Conservation (phyloP, 2,329 filamentous ascomycete genomes). For the Colletotrichum incanum region DNA sequence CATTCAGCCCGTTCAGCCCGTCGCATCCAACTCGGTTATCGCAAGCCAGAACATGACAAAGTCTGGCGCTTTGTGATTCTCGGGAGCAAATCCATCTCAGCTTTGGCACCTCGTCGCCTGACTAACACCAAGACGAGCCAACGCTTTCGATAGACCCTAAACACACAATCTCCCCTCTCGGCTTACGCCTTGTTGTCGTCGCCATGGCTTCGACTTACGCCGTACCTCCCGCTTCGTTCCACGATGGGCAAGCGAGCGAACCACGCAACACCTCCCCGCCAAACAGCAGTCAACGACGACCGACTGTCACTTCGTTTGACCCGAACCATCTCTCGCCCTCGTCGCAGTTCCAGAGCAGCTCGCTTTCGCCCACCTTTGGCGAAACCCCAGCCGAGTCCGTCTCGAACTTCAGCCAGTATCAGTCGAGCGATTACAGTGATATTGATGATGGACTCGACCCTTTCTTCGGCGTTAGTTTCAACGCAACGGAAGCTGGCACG, state of each 20-base stretch:
- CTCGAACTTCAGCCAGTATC: slow-evolving; percentile 64
- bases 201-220: slow-evolving; percentile 63
- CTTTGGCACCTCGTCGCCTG: slow-evolving; percentile 24
- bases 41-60: slow-evolving; percentile 35
- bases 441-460: slow-evolving; percentile 62
- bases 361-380: slow-evolving; percentile 57
- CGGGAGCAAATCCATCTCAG: slow-evolving; percentile 15
- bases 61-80: slow-evolving; percentile 14
- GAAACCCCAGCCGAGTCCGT: slow-evolving; percentile 65
- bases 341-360: slow-evolving; percentile 58
- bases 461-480: slow-evolving; percentile 67
- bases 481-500: slow-evolving; percentile 56
- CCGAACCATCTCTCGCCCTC: slow-evolving; percentile 61
- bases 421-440: slow-evolving; percentile 66
- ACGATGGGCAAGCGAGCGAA: slow-evolving; percentile 54
- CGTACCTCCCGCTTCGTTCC: slow-evolving; percentile 58
- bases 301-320: slow-evolving; percentile 53
- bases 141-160: slow-evolving; percentile 1
- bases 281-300: slow-evolving; percentile 45
- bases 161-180: not conserved
- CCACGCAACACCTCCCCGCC: slow-evolving; percentile 52
- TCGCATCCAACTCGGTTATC: slow-evolving; percentile 5
- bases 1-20: slow-evolving; percentile 1
- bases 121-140: not conserved
- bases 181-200: slow-evolving; percentile 44